Percentiles rank a stretch among this genome's conserved stretches.
phyloP scores from a whole-genome alignment of 345 rosid species.

The Mangifera indica region DNA sequence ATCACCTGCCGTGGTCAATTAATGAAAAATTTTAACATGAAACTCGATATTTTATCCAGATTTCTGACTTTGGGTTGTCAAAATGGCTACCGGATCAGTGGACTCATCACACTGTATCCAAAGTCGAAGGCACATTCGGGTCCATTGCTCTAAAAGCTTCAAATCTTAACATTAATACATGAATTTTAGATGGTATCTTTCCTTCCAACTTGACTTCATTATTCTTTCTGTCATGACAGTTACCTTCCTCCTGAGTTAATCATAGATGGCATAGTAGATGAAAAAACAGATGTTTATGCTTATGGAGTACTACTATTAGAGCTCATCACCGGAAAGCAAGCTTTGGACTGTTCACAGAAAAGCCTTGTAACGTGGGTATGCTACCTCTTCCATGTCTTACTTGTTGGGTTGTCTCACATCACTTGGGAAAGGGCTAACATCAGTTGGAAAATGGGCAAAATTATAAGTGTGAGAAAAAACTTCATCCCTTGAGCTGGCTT shows the following conservation, averaged over 20 bases:
- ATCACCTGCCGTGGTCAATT: neutral
- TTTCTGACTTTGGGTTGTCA: constrained; percentile 96
- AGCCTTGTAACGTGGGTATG: constrained; percentile 95
- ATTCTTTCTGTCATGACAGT: constrained; percentile 31
- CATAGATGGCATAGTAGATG: constrained; percentile 92
- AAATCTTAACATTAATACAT: constrained; percentile 9
- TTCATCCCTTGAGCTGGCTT: too few relatives aligned
- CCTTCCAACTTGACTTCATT: constrained; percentile 5
- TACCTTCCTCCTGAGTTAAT: constrained; percentile 93
- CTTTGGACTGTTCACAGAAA: constrained; percentile 67
- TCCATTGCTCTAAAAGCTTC: constrained; percentile 39
- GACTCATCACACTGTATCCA: constrained; percentile 79
- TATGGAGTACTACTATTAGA: constrained; percentile 85
- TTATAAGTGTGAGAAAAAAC: too few relatives aligned
- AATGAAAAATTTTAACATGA: neutral
- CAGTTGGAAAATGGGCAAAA: too few relatives aligned
- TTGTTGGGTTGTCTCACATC: too few relatives aligned
- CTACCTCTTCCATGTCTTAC: constrained; percentile 17
- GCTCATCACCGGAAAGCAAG: constrained; percentile 84
- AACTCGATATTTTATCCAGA: constrained; percentile 38
- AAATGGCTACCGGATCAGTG: constrained; percentile 94
- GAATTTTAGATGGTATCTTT: neutral
- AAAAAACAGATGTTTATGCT: constrained; percentile 88
- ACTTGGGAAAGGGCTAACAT: too few relatives aligned
- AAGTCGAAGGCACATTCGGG: constrained; percentile 98